These are phyloP conservation scores for Mycogone perniciosa DNA, from an alignment of 2,329 filamentous ascomycete genomes.

Conservation along the genomic window DNA sequence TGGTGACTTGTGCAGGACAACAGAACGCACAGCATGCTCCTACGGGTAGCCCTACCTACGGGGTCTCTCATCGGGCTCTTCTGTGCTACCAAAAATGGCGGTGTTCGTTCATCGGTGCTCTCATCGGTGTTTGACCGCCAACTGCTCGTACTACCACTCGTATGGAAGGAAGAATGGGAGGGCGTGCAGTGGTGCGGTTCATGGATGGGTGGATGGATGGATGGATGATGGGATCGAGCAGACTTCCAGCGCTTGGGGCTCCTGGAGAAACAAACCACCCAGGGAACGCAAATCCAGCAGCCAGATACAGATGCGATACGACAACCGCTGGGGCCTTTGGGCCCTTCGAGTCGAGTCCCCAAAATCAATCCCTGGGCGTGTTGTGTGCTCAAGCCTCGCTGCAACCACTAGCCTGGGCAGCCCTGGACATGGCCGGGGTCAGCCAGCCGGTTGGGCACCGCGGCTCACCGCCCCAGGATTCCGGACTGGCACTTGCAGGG, in stretches of 20 bases:
- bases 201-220: not conserved
- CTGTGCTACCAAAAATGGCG: conserved; percentile 8
- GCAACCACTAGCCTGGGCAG: not conserved
- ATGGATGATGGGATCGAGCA: not conserved
- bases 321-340: too few species aligned
- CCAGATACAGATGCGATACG: too few species aligned
- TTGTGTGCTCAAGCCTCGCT: too few species aligned
- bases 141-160: not conserved
- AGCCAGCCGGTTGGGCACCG: conserved; percentile 9
- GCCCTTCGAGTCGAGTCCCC: too few species aligned
- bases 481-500: conserved; percentile 4
- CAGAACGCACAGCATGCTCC: not conserved
- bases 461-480: conserved; percentile 13
- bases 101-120: conserved; percentile 3
- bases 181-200: too few species aligned
- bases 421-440: not conserved
- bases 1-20: not conserved
- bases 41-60: not conserved
- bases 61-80: not conserved
- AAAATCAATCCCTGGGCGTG: too few species aligned
- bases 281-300: too few species aligned
- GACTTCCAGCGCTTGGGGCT: too few species aligned
- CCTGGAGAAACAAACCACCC: too few species aligned
- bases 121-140: conserved; percentile 10
- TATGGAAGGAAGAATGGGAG: too few species aligned